Percentiles rank a stretch among this genome's conserved stretches.
phyloP scores from a whole-genome alignment of 345 rosid species.

The Eucalyptus cloeziana region DNA sequence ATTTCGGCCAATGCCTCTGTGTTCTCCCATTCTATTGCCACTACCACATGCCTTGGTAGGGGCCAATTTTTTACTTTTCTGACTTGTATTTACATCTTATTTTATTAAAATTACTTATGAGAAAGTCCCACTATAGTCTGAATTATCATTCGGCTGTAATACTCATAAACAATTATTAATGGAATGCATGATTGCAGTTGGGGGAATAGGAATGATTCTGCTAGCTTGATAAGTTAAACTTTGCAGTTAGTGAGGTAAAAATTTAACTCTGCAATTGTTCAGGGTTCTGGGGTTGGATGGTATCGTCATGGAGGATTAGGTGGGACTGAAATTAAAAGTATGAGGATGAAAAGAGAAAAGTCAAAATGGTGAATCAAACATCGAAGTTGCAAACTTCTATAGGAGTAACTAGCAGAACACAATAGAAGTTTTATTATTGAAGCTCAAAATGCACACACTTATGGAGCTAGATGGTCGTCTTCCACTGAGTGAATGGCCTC shows the following conservation, averaged over 20 bases:
- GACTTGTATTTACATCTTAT: not conserved
- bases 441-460: not conserved
- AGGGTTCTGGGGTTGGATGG: not conserved
- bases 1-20: conserved; percentile 89
- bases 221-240: not conserved
- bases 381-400: not conserved
- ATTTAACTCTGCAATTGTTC: not conserved
- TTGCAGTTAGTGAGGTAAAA: not conserved
- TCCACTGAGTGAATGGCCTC: not conserved
- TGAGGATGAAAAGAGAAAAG: not conserved
- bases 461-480: not conserved
- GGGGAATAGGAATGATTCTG: not conserved
- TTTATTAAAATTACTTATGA: not conserved
- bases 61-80: not conserved
- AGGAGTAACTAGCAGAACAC: not conserved
- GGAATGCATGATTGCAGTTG: not conserved
- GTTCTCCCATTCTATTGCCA: conserved; percentile 79
- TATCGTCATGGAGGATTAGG: not conserved
- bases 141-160: not conserved
- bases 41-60: conserved; percentile 90
- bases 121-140: not conserved
- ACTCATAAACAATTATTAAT: not conserved
- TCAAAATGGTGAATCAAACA: not conserved
- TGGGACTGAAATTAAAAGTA: not conserved
- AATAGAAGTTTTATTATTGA: not conserved